Conservation (phyloP, 1,284 basidiomycete genomes). For the Ustilago esculenta region DNA sequence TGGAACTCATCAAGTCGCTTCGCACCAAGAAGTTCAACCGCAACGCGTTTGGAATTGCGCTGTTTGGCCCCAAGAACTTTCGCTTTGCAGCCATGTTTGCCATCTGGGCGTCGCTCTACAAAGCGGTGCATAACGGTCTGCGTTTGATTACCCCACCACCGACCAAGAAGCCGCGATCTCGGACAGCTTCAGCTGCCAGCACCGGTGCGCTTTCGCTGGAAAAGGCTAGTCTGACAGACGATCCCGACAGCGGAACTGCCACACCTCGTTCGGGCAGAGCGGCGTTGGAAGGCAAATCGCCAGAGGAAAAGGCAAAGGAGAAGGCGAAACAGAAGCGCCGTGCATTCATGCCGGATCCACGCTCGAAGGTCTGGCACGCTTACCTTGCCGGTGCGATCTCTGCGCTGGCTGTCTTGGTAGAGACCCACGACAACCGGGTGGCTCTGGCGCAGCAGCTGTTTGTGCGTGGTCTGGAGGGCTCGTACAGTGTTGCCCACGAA, state of each 20-base stretch:
- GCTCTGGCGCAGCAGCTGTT: constrained; percentile 90
- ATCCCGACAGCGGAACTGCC: constrained; percentile 35
- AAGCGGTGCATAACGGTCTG: constrained; percentile 61
- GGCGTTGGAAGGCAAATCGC: constrained; percentile 50
- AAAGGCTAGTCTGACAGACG: constrained; percentile 7
- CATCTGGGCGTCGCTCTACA: constrained; percentile 63
- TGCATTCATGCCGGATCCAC: constrained; percentile 61
- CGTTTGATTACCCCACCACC: constrained; percentile 59
- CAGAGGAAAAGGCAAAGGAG: constrained; percentile 44
- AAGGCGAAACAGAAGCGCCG: constrained; percentile 54
- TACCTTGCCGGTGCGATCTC: constrained; percentile 84
- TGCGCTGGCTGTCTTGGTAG: constrained; percentile 82
- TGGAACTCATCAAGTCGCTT: constrained; percentile 59
- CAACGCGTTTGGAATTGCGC: constrained; percentile 39
- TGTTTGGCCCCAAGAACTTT: constrained; percentile 53
- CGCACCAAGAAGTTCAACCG: constrained; percentile 47
- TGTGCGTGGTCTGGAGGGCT: constrained; percentile 82
- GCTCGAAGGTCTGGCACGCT: constrained; percentile 80
- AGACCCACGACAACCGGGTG: constrained; percentile 76
- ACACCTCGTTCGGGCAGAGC: constrained; percentile 52
- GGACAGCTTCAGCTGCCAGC: constrained; percentile 13
- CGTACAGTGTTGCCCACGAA: constrained; percentile 78
- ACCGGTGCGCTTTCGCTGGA: constrained; percentile 9
- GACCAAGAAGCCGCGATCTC: constrained; percentile 18
- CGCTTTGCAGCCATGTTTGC: constrained; percentile 63